These are phyloP conservation scores for Aspergillus uvarum DNA, from an alignment of 2,329 filamentous ascomycete species.

Conservation along the genomic window DNA sequence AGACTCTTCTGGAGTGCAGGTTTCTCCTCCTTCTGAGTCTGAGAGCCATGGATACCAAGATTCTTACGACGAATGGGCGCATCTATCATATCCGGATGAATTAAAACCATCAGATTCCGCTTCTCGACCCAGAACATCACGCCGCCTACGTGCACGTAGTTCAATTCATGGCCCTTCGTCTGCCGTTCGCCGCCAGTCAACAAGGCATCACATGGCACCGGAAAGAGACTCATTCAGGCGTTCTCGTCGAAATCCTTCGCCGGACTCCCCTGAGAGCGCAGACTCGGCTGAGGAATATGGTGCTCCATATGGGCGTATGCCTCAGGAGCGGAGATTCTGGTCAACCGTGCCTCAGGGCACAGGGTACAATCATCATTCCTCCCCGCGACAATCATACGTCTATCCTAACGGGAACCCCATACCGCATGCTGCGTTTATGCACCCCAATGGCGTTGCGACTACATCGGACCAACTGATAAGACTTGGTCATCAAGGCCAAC, in stretches of 20 bases:
- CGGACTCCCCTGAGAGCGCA: slow-evolving; percentile 60
- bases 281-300: slow-evolving; percentile 65
- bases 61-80: slow-evolving; percentile 40
- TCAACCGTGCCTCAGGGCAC: slow-evolving; percentile 29
- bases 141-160: slow-evolving; percentile 38
- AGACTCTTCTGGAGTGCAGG: slow-evolving; percentile 46
- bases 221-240: slow-evolving; percentile 42
- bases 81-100: slow-evolving; percentile 46
- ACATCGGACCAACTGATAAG: slow-evolving; percentile 37
- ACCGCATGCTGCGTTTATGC: slow-evolving; percentile 28
- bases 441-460: slow-evolving; percentile 25
- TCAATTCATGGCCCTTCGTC: slow-evolving; percentile 39
- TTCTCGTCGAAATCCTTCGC: slow-evolving; percentile 47
- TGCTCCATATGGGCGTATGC: slow-evolving; percentile 44
- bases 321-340: slow-evolving; percentile 37
- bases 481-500: slow-evolving; percentile 27
- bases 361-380: slow-evolving; percentile 42
- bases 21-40: slow-evolving; percentile 41
- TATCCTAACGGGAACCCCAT: slow-evolving; percentile 30
- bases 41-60: slow-evolving; percentile 44
- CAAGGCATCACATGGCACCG: slow-evolving; percentile 37
- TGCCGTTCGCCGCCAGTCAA: slow-evolving; percentile 38
- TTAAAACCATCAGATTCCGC: slow-evolving; percentile 50
- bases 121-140: slow-evolving; percentile 43
- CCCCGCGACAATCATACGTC: slow-evolving; percentile 41